Evolutionary conservation across 192 early-diverging fungal genomes (phyloP), one percentile per base, ranked within the genome.

Genomic region (Entomortierella beljakovae): DNA sequence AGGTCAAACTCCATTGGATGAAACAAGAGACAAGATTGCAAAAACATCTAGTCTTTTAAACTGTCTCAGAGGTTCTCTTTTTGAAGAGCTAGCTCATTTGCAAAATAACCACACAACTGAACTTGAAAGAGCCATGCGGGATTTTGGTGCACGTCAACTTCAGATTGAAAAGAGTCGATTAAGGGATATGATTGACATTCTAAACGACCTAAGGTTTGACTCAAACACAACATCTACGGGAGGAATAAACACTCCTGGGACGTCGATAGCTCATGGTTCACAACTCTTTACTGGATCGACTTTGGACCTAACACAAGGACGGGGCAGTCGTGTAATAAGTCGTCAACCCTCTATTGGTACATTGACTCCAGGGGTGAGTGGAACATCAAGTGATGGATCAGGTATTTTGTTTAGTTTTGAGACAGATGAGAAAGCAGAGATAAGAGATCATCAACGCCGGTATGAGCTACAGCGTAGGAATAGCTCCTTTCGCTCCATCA

Each of bases 71-170:
- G 70, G 80, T 18, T 70, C 77, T n/a, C 55, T 87, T 26, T 84
- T 84, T 49, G 85, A 87, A 61, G 85, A 87, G 56, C 54, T 87
- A 37, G 77, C 83, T 0, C 81, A 84, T 46, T 66, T 84, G 16
- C 85, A 87, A 64, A 70, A 56, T 26, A 62, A 69, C 18, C 85
- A 84, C 48, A 64, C 83, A 20, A 56, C 74, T 15, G 67, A 83
- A 29, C 68, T 84, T 56, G 60, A 68, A 48, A 28, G 66, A 4
- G 66, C 79, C 1, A 68, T 81, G 69, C 62, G 68, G 8, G 71
- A 71, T n/a, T 81, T 71, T 67, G 79, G 70, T 0, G 70, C 70
- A 1, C 37, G 64, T 1, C 79, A 81, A 11, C 37, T 68, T 33
- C 70, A 81, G 64, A 73, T 73, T 34, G 79, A 81, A 33, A 72